Base-by-base conservation (phyloP, 768 basidiomycete genomes). In the Inosperma sp. region DNA sequence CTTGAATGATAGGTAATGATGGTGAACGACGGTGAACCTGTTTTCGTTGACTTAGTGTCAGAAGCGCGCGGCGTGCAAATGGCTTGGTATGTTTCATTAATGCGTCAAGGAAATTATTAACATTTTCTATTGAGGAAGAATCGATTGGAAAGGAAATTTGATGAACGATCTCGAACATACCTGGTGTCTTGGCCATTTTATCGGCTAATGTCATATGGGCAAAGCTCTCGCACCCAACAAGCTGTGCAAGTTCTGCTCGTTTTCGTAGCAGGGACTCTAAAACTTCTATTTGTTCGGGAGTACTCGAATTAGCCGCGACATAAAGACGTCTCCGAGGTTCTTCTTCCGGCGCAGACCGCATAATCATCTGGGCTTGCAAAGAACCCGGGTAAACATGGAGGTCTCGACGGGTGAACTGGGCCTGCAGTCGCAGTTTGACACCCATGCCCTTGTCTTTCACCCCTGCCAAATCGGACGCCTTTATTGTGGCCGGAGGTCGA, bases 151-250 rank as follows among this genome's bases (percentile, higher is more conserved):
- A 41, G 17, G 12, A 35, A 35, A 43, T 17, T 27, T 26, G 23
- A 4, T 3, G 8, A 48, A 49, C 53, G 21, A 5, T 17, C 9
- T 9, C 17, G 31, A 35, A 25, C 40, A 44, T 52, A 90, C 89
- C 89, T 46, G 95, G 94, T 26, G 83, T 87, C 67, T 88, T 92
- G 1, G 94, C 95, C 96, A 99, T 99, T 72, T 96, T 99, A 68
- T 97, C 94, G 25, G 80, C 80, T 16, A 98, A 74, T 0, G 84
- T 81, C 79, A 96, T 88, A 53, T 90, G 83, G 0, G 85, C 93
- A 71, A 82, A 98, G 57, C 87, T 95, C 31, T 83, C 75, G 59
- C 83, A 81, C 8, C 95, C 95, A 30, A 96, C 85, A 13, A 98
- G 70, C 17, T 72, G 78, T 2, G 96, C 93, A 5, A 97, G 74